phyloP scores from a whole-genome alignment of 345 rosid species.

The Salix dunnii region DNA sequence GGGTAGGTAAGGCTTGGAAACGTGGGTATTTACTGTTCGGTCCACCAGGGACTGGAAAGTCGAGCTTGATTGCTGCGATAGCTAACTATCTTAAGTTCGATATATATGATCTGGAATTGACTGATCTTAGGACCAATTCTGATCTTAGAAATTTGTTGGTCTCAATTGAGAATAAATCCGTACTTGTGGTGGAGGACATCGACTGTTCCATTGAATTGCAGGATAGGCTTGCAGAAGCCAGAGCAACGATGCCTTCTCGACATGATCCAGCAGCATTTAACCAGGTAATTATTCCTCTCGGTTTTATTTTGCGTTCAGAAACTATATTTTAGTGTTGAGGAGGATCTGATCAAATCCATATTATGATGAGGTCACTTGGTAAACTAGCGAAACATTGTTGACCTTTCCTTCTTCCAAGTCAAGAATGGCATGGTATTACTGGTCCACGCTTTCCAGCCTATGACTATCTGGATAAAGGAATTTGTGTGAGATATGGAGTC shows the following conservation, averaged over 20 bases:
- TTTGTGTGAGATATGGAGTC: too few species aligned
- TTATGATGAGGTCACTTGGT: too few species aligned
- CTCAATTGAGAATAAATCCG: slow-evolving; percentile 5
- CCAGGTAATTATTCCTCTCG: slow-evolving; percentile 9
- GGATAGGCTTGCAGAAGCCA: slow-evolving; percentile 9
- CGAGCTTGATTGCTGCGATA: slow-evolving; percentile 22
- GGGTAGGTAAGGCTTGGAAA: slow-evolving; percentile 21
- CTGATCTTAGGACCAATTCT: slow-evolving; percentile 18
- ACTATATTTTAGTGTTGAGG: too few species aligned
- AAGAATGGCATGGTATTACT: too few species aligned
- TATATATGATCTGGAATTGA: slow-evolving; percentile 22
- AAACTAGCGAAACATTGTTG: too few species aligned
- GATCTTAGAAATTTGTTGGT: slow-evolving; percentile 19
- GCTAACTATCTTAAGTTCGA: slow-evolving; percentile 22
- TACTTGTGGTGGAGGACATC: slow-evolving; percentile 12
- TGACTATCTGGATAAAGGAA: too few species aligned
- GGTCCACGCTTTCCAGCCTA: too few species aligned
- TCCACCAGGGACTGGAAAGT: slow-evolving; percentile 20
- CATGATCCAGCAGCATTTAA: slow-evolving; percentile 27
- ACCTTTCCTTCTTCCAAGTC: too few species aligned
- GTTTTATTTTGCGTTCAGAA: neutral
- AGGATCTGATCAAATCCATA: too few species aligned
- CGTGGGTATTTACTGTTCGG: slow-evolving; percentile 15
- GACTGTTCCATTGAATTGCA: slow-evolving; percentile 15
- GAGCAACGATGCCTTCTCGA: slow-evolving; percentile 27